Evolutionary conservation across 495 filamentous ascomycete species (phyloP), one percentile per base, ranked within the genome.

Genomic region (Annulohypoxylon maeteangense): DNA sequence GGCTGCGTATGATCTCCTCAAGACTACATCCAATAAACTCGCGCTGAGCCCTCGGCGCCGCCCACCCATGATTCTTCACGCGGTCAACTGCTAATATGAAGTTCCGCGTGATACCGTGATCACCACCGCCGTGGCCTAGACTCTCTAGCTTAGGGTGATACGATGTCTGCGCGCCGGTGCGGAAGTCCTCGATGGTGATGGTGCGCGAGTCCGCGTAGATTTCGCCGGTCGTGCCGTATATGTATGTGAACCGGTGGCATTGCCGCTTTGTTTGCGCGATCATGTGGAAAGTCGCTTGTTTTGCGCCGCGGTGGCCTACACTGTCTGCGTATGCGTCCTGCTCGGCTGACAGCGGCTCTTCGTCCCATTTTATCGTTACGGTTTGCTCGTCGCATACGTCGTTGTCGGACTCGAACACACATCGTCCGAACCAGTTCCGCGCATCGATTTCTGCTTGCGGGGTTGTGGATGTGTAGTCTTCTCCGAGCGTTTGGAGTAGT

Each of bases 251-350:
- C 1, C 95, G 86, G 56, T 95, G 86, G 77, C 95, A 98, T 48
- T 96, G 91, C 76, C 87, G 88, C 78, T 95, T 90, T 0, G 95
- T 97, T 48, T 92, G 90, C 4, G 94, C 94, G 22, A 94, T 90
- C 95, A 98, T 98, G 76, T 97, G 95, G 78, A 98, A 91, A 5
- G 87, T 88, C 0, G 96, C 95, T 14, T 89, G 93, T 79, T 98
- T 98, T 11, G 92, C 87, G 6, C 88, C 89, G 58, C 87, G 86
- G 34, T 81, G 82, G 11, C 72, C 71, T 20, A 78, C 54, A 1
- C 62, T 51, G 27, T 75, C 76, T 1, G 58, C 45, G 23, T 29
- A 25, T 3, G 55, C 14, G 27, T 22, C 7, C 5, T 23, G 27
- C 2, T 48, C 16, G 16, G 62, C 16, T 2, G 73, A 51, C 20